A percentile compares a stretch with the other conserved stretches of the same genome.
Conservation (phyloP, 441 rosid species). For the Biscutella auriculata region DNA sequence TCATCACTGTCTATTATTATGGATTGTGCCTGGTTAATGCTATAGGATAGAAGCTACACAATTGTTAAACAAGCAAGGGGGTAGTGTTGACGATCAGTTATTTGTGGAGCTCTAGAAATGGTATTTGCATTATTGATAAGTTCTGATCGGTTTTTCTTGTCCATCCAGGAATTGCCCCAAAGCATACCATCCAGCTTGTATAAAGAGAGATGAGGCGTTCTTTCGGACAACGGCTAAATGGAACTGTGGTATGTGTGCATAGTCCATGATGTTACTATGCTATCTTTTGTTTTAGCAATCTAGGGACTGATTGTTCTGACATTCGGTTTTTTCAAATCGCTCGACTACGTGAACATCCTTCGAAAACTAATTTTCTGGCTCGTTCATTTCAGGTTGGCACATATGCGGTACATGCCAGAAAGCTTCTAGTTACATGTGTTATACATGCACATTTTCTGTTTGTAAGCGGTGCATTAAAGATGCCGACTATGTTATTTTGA, state of each 20-base stretch:
- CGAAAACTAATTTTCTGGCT: not conserved
- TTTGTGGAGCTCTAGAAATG: not conserved
- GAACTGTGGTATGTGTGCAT: conserved; percentile 72
- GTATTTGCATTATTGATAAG: conserved; percentile 2
- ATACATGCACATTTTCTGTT: conserved; percentile 91
- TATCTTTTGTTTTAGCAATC: not conserved
- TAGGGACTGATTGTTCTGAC: not conserved
- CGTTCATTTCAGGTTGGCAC: conserved; percentile 68
- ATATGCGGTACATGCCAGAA: conserved; percentile 82
- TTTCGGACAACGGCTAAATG: conserved; percentile 85
- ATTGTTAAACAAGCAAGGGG: not conserved
- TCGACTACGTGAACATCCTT: not conserved
- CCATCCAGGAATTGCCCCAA: conserved; percentile 86
- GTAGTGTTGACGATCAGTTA: not conserved
- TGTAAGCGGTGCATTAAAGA: conserved; percentile 87
- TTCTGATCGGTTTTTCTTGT: conserved; percentile 17
- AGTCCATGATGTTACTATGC: not conserved
- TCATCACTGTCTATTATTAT: not conserved
- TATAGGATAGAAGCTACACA: not conserved
- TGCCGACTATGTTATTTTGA: conserved; percentile 74
- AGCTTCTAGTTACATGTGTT: conserved; percentile 81
- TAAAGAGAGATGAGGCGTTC: conserved; percentile 83
- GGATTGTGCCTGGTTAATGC: not conserved
- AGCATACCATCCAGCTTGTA: conserved; percentile 96
- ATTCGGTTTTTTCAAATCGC: not conserved